Evolutionary conservation across 306 rosid genomes (phyloP).

Genomic region (Pterocarpus santalinus): DNA sequence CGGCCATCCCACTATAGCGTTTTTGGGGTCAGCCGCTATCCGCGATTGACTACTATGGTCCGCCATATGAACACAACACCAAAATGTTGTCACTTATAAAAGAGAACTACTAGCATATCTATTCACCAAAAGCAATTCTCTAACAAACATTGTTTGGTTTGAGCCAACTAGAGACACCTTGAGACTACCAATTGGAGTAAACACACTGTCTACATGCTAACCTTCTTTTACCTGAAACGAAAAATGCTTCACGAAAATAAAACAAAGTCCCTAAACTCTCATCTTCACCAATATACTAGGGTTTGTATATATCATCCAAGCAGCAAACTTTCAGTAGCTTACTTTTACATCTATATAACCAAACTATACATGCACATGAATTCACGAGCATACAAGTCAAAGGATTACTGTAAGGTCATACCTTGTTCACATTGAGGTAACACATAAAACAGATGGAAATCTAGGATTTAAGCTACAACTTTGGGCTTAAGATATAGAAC

Average conservation of each 20-base stretch:
- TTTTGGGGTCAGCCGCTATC: no score
- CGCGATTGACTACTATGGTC: no score
- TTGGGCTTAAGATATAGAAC: constrained; percentile 24
- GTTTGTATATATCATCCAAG: not conserved
- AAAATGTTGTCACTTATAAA: no score
- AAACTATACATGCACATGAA: constrained; percentile 6
- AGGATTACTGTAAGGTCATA: constrained; percentile 8
- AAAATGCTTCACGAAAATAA: not conserved
- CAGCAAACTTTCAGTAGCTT: constrained; percentile 7
- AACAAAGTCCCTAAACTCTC: not conserved
- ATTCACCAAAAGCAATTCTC: constrained; percentile 1
- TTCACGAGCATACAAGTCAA: constrained; percentile 36
- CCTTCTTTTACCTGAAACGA: constrained; percentile 23
- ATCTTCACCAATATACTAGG: not conserved
- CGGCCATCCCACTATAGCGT: no score
- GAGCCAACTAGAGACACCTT: constrained; percentile 31
- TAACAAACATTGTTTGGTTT: constrained; percentile 34
- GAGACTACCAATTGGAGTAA: constrained; percentile 35
- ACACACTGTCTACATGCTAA: not conserved
- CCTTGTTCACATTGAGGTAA: constrained; percentile 10
- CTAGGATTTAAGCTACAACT: not conserved
- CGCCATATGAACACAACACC: no score
- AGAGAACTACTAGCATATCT: no score
- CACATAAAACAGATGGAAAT: constrained; percentile 22
- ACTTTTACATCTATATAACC: not conserved